Conservation (phyloP, 768 basidiomycete species). For the Mycena rosella region DNA sequence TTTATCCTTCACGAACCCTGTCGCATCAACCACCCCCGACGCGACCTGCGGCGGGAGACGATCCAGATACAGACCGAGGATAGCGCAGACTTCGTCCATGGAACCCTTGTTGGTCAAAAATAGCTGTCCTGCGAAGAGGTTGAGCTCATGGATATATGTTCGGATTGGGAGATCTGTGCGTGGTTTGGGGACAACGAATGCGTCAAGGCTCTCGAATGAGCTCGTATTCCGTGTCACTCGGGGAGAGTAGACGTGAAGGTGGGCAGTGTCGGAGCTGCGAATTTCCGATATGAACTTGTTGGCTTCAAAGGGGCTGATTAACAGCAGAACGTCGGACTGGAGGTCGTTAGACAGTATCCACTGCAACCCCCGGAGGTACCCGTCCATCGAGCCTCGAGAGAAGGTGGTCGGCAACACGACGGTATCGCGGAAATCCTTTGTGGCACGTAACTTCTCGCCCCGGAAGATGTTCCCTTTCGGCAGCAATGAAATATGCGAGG, state of each 20-base stretch:
- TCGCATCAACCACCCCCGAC: background rate
- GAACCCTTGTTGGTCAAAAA: no score
- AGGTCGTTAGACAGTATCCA: conserved; percentile 2
- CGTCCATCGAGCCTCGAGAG: conserved; percentile 1
- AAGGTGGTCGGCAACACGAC: background rate
- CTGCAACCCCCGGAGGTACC: conserved; percentile 6
- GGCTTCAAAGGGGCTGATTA: conserved; percentile 18
- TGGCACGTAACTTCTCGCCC: background rate
- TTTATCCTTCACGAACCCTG: conserved; percentile 3
- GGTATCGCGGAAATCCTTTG: conserved; percentile 12
- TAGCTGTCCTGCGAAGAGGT: no score
- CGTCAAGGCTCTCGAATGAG: background rate
- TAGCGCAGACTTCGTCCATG: no score
- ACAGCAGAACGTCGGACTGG: background rate
- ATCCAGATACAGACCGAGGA: conserved; percentile 6
- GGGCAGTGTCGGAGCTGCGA: background rate
- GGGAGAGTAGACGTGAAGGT: conserved; percentile 14
- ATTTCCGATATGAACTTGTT: background rate
- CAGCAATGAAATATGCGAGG: background rate
- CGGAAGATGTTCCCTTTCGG: conserved; percentile 5
- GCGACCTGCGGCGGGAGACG: background rate
- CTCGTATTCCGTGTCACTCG: conserved; percentile 15
- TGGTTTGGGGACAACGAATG: background rate
- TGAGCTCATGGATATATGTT: background rate
- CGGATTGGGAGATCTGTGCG: background rate